Conservation (phyloP, 2,329 filamentous ascomycete species). For the Ceratocystiopsis sp. region DNA sequence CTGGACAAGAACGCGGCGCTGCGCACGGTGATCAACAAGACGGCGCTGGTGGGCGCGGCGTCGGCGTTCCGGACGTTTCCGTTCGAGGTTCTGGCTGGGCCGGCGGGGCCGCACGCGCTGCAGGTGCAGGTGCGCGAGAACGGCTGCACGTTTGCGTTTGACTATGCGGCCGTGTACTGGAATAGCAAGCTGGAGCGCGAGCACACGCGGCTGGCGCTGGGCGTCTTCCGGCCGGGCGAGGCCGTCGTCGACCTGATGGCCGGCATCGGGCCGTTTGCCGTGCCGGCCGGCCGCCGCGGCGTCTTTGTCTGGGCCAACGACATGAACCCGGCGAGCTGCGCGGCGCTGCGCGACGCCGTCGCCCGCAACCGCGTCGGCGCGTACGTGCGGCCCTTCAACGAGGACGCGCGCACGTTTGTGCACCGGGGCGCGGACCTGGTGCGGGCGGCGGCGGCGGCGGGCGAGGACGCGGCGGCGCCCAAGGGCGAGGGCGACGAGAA, state of each 20-base stretch:
- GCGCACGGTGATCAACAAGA: constrained; percentile 89
- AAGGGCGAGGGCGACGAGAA: constrained; percentile 9
- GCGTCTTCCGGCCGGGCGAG: constrained; percentile 64
- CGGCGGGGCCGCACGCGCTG: constrained; percentile 63
- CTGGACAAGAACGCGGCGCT: constrained; percentile 76
- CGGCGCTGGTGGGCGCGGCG: constrained; percentile 69
- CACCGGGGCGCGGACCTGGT: constrained; percentile 46
- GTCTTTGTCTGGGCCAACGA: constrained; percentile 97
- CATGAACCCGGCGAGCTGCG: constrained; percentile 79
- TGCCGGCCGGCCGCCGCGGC: constrained; percentile 75
- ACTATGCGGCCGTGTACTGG: constrained; percentile 97
- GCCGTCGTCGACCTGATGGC: constrained; percentile 96
- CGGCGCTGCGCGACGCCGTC: constrained; percentile 52
- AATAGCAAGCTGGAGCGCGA: constrained; percentile 84
- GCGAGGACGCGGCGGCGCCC: constrained; percentile 21
- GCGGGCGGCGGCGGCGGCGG: constrained; percentile 29
- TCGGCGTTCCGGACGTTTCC: constrained; percentile 82
- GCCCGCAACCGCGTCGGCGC: constrained; percentile 60
- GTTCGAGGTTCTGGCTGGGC: constrained; percentile 77
- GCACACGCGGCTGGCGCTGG: constrained; percentile 57
- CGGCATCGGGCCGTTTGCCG: constrained; percentile 85
- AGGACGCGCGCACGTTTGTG: constrained; percentile 73
- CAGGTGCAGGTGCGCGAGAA: constrained; percentile 71
- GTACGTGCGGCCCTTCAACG: constrained; percentile 65
- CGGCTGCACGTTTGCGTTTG: constrained; percentile 74